These are phyloP conservation scores for Apostasia ramifera DNA, from an alignment of 106 monocot species.

Conservation along the genomic window DNA sequence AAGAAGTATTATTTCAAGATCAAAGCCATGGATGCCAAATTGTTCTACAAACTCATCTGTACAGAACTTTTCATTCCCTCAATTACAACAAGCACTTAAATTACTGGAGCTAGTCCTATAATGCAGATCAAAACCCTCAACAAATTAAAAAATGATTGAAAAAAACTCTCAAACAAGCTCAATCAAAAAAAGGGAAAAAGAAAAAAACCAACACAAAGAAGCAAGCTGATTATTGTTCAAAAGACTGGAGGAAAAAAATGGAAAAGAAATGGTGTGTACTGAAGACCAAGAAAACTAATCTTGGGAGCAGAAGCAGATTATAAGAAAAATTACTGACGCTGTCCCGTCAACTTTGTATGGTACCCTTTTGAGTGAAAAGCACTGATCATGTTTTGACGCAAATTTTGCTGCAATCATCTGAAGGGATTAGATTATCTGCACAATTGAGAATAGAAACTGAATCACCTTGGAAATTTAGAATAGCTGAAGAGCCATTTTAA, in stretches of 20 bases:
- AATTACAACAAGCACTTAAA: conserved; percentile 6
- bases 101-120: not conserved
- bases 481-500: conserved; percentile 63
- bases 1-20: too few relatives aligned
- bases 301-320: conserved; percentile 56
- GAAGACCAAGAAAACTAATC: not conserved
- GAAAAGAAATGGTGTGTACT: not conserved
- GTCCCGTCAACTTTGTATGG: conserved; percentile 10
- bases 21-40: too few relatives aligned
- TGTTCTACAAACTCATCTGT: conserved; percentile 5
- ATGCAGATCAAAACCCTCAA: not conserved
- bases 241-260: conserved; percentile 7
- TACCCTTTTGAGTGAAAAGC: not conserved
- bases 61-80: conserved; percentile 4
- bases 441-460: not conserved
- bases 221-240: conserved; percentile 31
- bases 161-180: not conserved
- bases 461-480: conserved; percentile 30
- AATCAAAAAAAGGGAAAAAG: conserved; percentile 1
- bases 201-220: conserved; percentile 6
- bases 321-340: conserved; percentile 44
- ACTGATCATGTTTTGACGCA: not conserved
- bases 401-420: not conserved
- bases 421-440: not conserved
- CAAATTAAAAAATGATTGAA: conserved; percentile 13